Evolutionary conservation across 106 monocot species (phyloP), one percentile per base, ranked within the genome.

Genomic region (Allium fistulosum): DNA sequence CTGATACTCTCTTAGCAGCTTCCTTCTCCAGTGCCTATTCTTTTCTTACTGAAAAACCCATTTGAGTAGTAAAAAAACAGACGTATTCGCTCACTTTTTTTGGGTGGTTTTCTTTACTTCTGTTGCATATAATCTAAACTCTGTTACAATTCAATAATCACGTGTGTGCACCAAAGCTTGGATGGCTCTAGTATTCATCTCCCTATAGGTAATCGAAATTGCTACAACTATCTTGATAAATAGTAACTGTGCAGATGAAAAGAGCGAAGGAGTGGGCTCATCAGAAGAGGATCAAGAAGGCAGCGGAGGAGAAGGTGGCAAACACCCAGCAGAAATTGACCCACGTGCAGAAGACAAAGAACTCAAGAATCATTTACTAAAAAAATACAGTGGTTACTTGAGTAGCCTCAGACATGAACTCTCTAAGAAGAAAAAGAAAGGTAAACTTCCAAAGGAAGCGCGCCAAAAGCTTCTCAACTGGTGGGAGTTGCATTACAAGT

Each of bases 401-500:
- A 71, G 80, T 37, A 75, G 80, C 61, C 71, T 80, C 2, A 50
- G 71, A 22, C 80, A 80, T 27, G 76, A 76, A 27, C 68, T 81
- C 15, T 75, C 80, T 46, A 76, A 80, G 49, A 76, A 80, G 71
- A 75, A 72, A 46, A 75, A 80, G 76, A 75, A 76, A 69, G 76
- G 76, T 26, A 81, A 81, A 66, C 76, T 81, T 1, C 81, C 81
- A 0, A 76, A 76, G 57, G 81, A 81, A n/a, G 81, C 81, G 8
- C 47, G 76, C 13, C 76, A 81, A 61, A 81, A 76, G 61, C 72
- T 81, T 4, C 81, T 81, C 63, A 76, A 57, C 62, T 81, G 81
- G 81, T 81, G 81, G 81, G 76, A 76, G 57, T 57, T 76, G 2
- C 81, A 81, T 56, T 72, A 76, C 45, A 81, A 76, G 57, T 81